Evolutionary conservation across 1,139 yeast species (phyloP).

Genomic region (Suhomyces bribrorum): DNA sequence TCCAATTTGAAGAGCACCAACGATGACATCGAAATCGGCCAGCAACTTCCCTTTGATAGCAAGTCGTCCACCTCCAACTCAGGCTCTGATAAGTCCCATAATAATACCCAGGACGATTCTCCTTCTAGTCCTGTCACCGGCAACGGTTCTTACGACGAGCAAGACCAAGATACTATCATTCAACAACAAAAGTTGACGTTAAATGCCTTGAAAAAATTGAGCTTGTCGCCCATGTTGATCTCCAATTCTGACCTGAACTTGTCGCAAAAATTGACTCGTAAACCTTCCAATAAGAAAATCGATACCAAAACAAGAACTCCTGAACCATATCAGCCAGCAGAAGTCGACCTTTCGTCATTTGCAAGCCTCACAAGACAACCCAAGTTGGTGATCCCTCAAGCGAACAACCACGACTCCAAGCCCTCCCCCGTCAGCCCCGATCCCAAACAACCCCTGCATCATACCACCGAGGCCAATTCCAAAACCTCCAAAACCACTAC

Average conservation of each 20-base stretch:
- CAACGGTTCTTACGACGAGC: constrained; percentile 24
- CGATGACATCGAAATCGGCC: constrained; percentile 44
- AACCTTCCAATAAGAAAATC: constrained; percentile 15
- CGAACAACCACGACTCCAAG: neutral
- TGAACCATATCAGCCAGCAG: constrained; percentile 55
- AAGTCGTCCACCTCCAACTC: constrained; percentile 10
- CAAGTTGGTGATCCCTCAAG: constrained; percentile 17
- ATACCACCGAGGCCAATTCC: neutral
- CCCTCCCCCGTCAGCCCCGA: neutral
- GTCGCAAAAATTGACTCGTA: constrained; percentile 14
- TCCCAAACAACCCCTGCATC: neutral
- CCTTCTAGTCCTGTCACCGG: constrained; percentile 3
- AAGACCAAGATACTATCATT: constrained; percentile 39
- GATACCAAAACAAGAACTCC: constrained; percentile 11
- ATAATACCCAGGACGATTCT: constrained; percentile 7
- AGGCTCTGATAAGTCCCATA: constrained; percentile 8
- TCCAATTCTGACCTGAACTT: constrained; percentile 18
- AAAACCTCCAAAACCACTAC: constrained; percentile 7
- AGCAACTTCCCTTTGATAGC: constrained; percentile 42
- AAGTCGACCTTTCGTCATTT: constrained; percentile 52
- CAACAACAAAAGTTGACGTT: constrained; percentile 48
- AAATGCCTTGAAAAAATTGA: constrained; percentile 48
- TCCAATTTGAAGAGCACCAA: constrained; percentile 30
- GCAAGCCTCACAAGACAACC: constrained; percentile 52
- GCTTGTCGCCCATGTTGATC: constrained; percentile 44